Evolutionary conservation across 1,284 basidiomycete species (phyloP).

Genomic region (Trichosporon sp.): DNA sequence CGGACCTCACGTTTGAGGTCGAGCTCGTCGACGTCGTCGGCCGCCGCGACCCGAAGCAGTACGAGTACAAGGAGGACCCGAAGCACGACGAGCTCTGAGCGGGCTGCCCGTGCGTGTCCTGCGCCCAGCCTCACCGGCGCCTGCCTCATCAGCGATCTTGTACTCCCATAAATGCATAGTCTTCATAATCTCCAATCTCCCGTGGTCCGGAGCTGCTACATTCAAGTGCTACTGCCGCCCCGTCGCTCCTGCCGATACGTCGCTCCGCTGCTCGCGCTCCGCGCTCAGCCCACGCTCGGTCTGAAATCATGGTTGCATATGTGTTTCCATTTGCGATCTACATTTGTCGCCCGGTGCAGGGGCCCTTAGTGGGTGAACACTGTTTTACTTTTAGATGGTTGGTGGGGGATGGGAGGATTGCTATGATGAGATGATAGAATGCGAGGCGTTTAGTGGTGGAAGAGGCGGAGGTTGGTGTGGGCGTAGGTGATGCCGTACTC

Average conservation of each 20-base stretch:
- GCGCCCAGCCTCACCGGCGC: no score
- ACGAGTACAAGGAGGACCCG: not conserved
- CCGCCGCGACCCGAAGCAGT: slow-evolving; percentile 28
- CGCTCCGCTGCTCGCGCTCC: not conserved
- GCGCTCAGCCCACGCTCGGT: not conserved
- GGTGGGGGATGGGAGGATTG: not conserved
- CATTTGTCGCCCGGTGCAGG: not conserved
- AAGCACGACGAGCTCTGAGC: slow-evolving; percentile 11
- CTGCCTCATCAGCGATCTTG: not conserved
- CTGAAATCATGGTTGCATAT: not conserved
- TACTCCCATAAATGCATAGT: not conserved
- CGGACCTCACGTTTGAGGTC: slow-evolving; percentile 83
- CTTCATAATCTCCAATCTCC: not conserved
- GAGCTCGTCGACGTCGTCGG: slow-evolving; percentile 64
- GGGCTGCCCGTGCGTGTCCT: no score
- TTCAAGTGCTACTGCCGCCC: no score
- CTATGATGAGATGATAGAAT: not conserved
- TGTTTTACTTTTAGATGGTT: not conserved
- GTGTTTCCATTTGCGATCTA: slow-evolving; percentile 1
- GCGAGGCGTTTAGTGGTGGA: slow-evolving; percentile 14
- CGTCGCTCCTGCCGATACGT: no score
- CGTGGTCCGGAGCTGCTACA: no score
- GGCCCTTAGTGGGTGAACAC: not conserved
- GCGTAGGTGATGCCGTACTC: slow-evolving; percentile 84
- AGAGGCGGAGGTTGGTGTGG: slow-evolving; percentile 63